Base-by-base conservation (phyloP, 805 yeast species). In the Nakazawaea anatomiae region DNA sequence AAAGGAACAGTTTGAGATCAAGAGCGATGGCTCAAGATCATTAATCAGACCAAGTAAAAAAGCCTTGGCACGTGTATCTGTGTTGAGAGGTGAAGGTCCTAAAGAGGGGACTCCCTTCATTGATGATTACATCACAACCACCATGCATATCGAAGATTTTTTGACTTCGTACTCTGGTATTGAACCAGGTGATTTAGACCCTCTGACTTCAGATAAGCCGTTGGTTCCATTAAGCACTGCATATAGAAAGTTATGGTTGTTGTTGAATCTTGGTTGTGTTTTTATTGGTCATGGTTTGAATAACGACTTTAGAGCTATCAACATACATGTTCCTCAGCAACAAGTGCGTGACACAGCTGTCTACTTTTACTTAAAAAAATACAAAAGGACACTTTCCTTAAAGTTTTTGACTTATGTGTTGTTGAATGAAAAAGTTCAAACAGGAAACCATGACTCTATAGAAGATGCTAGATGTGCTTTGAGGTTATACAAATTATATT, bases 381-480 rank as follows among this genome's bases (percentile, higher is more conserved):
- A 82, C 57, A 88, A 86, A 60, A 72, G 99, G 53, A 85, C 82
- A 54, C 72, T 94, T 36, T 88, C 96, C 4, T 75, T 94, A 58
- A 85, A 92, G 61, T 94, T 89, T 63, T 70, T 94, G 63, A 89
- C 96, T 10, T 90, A 90, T 76, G 81, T 82, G 31, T 73, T 92
- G 44, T 72, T 94, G 48, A 78, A 77, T 35, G 83, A 81, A 54
- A 77, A 82, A 46, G 96, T 95, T 34, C 99, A 94, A 65, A 82
- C 82, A 3, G 96, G 94, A 1, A 92, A 92, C 62, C 99, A 94
- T 67, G 98, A 95, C 64, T 92, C 98, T 0, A 90, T 94, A 43
- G 99, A 94, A 62, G 99, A 94, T 70, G 97, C 99, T 0, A 71
- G 75, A 51, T 85, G 95, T 9, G 98, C 99, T 0, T 73, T 94